Conservation (phyloP, 2,329 filamentous ascomycete species). For the Pestalotiopsis sp. region DNA sequence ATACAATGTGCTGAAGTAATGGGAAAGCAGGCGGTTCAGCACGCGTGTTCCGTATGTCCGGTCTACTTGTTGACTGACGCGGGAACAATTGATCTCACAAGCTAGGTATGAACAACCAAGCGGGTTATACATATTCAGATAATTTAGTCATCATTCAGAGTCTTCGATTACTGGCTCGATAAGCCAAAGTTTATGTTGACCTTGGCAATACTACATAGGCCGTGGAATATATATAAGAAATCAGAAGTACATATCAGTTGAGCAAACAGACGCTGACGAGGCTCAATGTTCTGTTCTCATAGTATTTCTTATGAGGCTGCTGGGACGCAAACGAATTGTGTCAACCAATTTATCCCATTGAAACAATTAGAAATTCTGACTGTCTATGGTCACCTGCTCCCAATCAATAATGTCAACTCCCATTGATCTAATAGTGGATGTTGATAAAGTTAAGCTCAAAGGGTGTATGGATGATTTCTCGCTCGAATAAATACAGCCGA, state of each 20-base stretch:
- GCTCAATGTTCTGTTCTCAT: no score
- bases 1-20: background rate
- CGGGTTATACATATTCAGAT: background rate
- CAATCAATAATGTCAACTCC: background rate
- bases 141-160: no score
- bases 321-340: background rate
- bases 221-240: no score
- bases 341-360: no score
- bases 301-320: no score
- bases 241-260: no score
- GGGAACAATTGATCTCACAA: background rate
- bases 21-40: background rate
- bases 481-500: conserved; percentile 6
- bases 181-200: no score
- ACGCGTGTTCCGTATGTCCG: background rate
- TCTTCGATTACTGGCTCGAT: no score
- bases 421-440: background rate
- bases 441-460: background rate
- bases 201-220: no score
- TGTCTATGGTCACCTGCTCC: no score
- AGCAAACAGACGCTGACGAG: no score
- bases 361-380: no score
- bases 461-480: background rate
- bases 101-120: background rate
- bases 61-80: background rate